These are phyloP conservation scores for Linaria vulgaris DNA, from an alignment of 257 asterid genomes.

Conservation along the genomic window DNA sequence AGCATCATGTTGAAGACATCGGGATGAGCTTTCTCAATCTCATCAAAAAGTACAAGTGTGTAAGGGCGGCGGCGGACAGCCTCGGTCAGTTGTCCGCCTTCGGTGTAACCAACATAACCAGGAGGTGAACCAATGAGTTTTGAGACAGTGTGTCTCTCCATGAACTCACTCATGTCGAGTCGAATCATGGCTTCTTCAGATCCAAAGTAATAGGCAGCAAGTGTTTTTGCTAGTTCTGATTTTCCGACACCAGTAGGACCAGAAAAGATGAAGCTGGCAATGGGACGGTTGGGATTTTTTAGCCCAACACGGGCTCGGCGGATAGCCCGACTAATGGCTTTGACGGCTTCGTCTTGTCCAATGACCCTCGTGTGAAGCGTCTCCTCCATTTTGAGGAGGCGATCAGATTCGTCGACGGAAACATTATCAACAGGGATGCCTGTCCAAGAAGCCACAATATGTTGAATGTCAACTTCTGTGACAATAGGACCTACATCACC, in stretches of 20 bases:
- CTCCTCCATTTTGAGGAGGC: conserved; percentile 95
- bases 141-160: conserved; percentile 84
- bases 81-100: conserved; percentile 85
- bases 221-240: conserved; percentile 72
- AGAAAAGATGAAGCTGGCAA: conserved; percentile 83
- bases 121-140: conserved; percentile 89
- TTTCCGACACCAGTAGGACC: conserved; percentile 98
- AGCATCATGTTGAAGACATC: conserved; percentile 83
- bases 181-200: conserved; percentile 85
- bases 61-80: conserved; percentile 79
- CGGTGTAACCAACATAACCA: conserved; percentile 76
- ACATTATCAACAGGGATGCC: conserved; percentile 98
- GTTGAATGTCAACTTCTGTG: conserved; percentile 93
- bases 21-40: conserved; percentile 81
- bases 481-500: conserved; percentile 83
- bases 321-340: conserved; percentile 74
- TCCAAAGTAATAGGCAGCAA: conserved; percentile 83
- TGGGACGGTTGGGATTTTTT: conserved; percentile 75
- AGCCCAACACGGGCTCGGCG: conserved; percentile 91
- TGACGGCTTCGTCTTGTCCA: conserved; percentile 88
- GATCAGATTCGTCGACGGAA: conserved; percentile 84
- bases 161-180: conserved; percentile 91
- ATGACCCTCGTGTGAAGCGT: conserved; percentile 73
- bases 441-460: conserved; percentile 92
- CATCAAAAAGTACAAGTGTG: conserved; percentile 72